Percentiles rank a stretch among this genome's conserved stretches.
These are phyloP conservation scores for Teratosphaeria zuluensis DNA, from an alignment of 2,329 filamentous ascomycete species.

Conservation along the genomic window DNA sequence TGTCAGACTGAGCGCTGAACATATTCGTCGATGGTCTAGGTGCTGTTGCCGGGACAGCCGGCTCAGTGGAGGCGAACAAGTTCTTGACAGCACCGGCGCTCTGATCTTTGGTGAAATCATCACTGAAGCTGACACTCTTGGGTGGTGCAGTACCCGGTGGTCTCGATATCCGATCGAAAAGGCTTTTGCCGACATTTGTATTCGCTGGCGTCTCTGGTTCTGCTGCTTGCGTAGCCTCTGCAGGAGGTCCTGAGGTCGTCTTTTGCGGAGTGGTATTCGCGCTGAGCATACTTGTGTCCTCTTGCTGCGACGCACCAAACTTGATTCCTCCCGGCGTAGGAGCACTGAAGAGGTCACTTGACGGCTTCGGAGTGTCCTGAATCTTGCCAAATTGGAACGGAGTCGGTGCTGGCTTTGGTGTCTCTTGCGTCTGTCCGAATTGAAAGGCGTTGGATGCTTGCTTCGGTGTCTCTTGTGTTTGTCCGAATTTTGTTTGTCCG, in stretches of 20 bases:
- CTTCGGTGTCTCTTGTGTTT: constrained; percentile 2
- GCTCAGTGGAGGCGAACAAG: constrained; percentile 9
- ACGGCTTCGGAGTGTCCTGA: constrained; percentile 1
- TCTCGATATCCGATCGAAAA: constrained; percentile 8
- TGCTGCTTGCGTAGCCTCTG: constrained; percentile 4
- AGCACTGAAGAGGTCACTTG: neutral
- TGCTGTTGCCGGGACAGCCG: constrained; percentile 5
- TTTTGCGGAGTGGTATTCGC: constrained; percentile 16
- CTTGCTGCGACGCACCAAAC: constrained; percentile 7
- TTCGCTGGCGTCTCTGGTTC: constrained; percentile 6
- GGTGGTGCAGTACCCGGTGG: constrained; percentile 3
- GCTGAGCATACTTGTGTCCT: constrained; percentile 20
- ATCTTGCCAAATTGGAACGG: constrained; percentile 1
- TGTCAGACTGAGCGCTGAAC: neutral
- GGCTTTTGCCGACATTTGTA: constrained; percentile 7
- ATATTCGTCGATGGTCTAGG: constrained; percentile 1
- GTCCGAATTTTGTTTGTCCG: neutral
- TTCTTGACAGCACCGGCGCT: constrained; percentile 3
- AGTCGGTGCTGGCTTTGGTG: constrained; percentile 1
- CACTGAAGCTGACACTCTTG: neutral
- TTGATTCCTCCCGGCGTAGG: constrained; percentile 1
- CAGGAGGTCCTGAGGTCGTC: constrained; percentile 3
- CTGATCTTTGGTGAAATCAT: neutral
- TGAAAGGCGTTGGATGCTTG: neutral
- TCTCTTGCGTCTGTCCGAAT: neutral